Conservation (phyloP, 257 asterid genomes). For the Nicotiana noctiflora region DNA sequence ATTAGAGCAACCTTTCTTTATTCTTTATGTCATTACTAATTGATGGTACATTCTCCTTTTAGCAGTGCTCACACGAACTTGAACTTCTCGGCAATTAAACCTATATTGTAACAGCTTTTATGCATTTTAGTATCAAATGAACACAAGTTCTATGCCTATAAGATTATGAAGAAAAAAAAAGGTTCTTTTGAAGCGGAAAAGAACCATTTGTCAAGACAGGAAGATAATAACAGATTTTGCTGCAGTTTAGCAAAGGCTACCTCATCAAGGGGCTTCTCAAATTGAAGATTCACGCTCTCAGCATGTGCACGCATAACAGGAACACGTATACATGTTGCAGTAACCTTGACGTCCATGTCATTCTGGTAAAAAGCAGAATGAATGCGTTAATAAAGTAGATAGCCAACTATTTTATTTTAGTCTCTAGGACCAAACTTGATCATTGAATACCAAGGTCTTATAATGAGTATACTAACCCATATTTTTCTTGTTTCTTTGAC, state of each 20-base stretch:
- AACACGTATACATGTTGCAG: conserved; percentile 94
- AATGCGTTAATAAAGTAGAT: neutral
- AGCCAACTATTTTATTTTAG: neutral
- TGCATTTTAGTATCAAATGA: neutral
- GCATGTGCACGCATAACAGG: conserved; percentile 99
- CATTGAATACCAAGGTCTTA: neutral
- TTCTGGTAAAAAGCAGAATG: conserved; percentile 33
- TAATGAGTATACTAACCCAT: conserved; percentile 51
- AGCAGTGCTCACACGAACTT: neutral
- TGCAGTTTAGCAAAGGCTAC: conserved; percentile 24
- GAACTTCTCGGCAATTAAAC: neutral
- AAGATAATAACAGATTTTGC: neutral
- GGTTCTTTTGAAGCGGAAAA: neutral
- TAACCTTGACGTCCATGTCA: conserved; percentile 62
- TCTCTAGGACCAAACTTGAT: neutral
- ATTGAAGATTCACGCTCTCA: conserved; percentile 91
- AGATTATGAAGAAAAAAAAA: neutral
- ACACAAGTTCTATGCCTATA: neutral
- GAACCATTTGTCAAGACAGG: neutral
- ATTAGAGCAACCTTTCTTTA: neutral
- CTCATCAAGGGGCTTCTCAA: conserved; percentile 84
- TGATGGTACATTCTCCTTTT: neutral
- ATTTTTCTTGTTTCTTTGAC: conserved; percentile 93
- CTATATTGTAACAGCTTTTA: neutral
- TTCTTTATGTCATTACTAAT: neutral